Percentiles rank a stretch among this genome's conserved stretches.
Evolutionary conservation across 345 rosid genomes (phyloP).

Genomic region (Streptanthus diversifolius): DNA sequence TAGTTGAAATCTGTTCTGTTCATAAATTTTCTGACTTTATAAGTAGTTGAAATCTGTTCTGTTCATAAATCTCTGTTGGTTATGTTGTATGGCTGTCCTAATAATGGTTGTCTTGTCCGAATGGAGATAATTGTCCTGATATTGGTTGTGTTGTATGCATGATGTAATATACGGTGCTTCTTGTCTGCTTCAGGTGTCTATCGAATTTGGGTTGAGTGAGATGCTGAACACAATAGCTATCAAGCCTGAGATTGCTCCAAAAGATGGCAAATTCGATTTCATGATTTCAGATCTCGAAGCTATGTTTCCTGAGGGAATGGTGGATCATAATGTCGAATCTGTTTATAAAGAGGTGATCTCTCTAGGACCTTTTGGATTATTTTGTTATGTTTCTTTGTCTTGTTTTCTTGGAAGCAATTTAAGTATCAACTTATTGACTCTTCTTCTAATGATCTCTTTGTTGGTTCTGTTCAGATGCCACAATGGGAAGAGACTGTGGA

Average conservation of each 20-base stretch:
- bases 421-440: neutral
- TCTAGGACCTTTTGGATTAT: neutral
- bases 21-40: too few relatives aligned
- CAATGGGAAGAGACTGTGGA: conserved; percentile 56
- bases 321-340: conserved; percentile 44
- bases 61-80: neutral
- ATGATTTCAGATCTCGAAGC: conserved; percentile 50
- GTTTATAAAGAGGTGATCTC: conserved; percentile 51
- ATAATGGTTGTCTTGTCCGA: too few relatives aligned
- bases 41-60: neutral
- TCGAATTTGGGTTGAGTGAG: conserved; percentile 79
- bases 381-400: neutral
- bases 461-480: conserved; percentile 49
- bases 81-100: neutral
- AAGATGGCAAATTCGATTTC: conserved; percentile 57
- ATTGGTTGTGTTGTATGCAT: neutral
- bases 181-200: conserved; percentile 47
- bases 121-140: too few relatives aligned
- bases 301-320: conserved; percentile 53
- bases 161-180: neutral
- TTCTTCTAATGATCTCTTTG: neutral
- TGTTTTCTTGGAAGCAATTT: neutral
- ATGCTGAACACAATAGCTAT: conserved; percentile 58
- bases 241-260: conserved; percentile 45
- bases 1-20: neutral